Base-by-base conservation (phyloP, 768 basidiomycete genomes). In the Lyophyllum semitale region DNA sequence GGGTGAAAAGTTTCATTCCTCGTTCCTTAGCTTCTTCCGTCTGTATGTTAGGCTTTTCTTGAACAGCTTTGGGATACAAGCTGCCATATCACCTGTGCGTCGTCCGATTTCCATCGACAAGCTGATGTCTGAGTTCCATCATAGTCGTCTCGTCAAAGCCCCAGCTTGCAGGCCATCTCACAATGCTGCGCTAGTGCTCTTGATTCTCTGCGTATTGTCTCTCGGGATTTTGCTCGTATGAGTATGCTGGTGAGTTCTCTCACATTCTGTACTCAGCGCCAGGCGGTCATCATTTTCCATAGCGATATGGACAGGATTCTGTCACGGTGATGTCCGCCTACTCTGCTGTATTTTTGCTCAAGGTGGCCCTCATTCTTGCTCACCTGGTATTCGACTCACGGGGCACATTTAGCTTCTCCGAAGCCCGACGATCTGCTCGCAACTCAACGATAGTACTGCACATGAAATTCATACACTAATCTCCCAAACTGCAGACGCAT, bases 251-350 rank as follows among this genome's bases (percentile, higher is more conserved):
- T 89, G 62, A 49, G 86, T 70, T 26, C 15, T 23, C 17, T 35
- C 43, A 29, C 11, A 42, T 8, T 42, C 25, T 48, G 37, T 43
- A 25, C 46, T 20, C 9, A 29, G 52, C 22, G n/a, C 38, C 17
- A n/a, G 12, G 32, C 37, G 37, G 35, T 40, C 50, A 44, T 51
- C 47, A 37, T 46, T 35, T 8, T 37, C 59, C 63, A 54, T 41
- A 93, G 91, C 86, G 87, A 42, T 94, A 93, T 62, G 83, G 88
- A 8, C 92, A 93, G 73, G 91, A 93, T 66, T 87, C 89, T 4
- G 84, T 91, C 57, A 86, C 88, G 8, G 83, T 89, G 43, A 93
- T 93, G 91, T 89, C 88, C 18, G 92, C 90, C 23, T 93, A 93
- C 63, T 84, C 88, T 44, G 91, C 91, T 18, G 84, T 93, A 33